Conservation (phyloP, 1,284 basidiomycete species). For the Apiotrichum sp. region DNA sequence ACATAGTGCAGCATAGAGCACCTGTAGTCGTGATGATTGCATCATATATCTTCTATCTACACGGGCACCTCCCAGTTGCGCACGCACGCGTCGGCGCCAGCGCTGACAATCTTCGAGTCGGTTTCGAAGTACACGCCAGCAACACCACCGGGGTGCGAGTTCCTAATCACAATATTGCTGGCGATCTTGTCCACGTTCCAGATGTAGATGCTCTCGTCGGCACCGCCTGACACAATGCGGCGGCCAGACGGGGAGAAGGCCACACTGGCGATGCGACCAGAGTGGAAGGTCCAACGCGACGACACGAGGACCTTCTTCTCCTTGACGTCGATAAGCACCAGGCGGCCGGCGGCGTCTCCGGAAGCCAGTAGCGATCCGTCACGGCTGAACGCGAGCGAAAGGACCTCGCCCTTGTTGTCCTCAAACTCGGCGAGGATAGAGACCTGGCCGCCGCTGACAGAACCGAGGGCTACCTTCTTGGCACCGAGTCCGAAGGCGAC, state of each 20-base stretch:
- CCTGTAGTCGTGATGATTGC: neutral
- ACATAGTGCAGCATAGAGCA: neutral
- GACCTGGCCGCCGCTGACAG: slow-evolving; percentile 18
- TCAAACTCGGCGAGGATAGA: slow-evolving; percentile 52
- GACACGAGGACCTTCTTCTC: slow-evolving; percentile 64
- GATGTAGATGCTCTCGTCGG: slow-evolving; percentile 87
- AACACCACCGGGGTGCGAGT: slow-evolving; percentile 74
- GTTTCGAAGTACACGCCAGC: slow-evolving; percentile 72
- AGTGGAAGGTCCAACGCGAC: slow-evolving; percentile 81
- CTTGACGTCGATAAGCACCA: slow-evolving; percentile 54
- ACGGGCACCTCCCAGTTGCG: slow-evolving; percentile 55
- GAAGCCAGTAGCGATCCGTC: slow-evolving; percentile 69
- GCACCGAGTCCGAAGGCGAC: slow-evolving; percentile 44
- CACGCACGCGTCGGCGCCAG: slow-evolving; percentile 79
- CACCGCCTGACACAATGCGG: slow-evolving; percentile 75
- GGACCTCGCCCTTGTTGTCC: slow-evolving; percentile 65
- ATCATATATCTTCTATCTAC: neutral
- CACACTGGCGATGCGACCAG: slow-evolving; percentile 71
- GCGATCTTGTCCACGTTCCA: slow-evolving; percentile 74
- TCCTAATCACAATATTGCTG: slow-evolving; percentile 76
- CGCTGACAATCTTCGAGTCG: slow-evolving; percentile 57
- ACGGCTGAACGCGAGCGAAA: slow-evolving; percentile 72
- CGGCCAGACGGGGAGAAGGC: slow-evolving; percentile 68
- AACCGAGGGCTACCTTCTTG: slow-evolving; percentile 57
- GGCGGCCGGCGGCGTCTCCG: slow-evolving; percentile 58